These are phyloP conservation scores for Pestalotiopsis sp. DNA, from an alignment of 2,329 filamentous ascomycete genomes.

Conservation along the genomic window DNA sequence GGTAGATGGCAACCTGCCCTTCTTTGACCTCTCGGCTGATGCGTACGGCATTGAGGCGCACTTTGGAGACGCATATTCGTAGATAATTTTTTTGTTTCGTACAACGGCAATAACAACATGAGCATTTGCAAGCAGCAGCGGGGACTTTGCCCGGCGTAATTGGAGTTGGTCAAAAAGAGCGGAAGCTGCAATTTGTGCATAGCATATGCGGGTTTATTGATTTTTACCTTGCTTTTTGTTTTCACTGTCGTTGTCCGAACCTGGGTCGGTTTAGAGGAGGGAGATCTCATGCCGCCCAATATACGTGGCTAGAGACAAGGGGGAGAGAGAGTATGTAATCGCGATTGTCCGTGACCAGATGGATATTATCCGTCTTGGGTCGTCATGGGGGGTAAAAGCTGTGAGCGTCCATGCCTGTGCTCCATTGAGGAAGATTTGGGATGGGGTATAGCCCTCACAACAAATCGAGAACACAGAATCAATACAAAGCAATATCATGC, in stretches of 20 bases:
- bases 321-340: no score
- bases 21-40: constrained; percentile 4
- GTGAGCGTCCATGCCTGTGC: no score
- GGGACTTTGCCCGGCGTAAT: constrained; percentile 10
- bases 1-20: constrained; percentile 8
- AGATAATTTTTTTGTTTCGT: background rate
- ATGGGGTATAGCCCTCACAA: no score
- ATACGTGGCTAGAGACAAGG: background rate
- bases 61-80: constrained; percentile 8
- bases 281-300: background rate
- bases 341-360: no score
- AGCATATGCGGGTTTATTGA: background rate
- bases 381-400: no score
- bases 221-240: background rate
- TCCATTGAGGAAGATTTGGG: no score
- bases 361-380: no score
- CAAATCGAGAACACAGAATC: no score
- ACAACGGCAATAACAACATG: background rate
- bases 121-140: constrained; percentile 10
- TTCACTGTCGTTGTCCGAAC: background rate
- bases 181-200: background rate
- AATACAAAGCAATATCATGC: no score
- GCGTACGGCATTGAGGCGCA: background rate
- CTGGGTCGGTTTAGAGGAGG: background rate
- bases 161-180: constrained; percentile 9